A percentile compares a stretch with the other conserved stretches of the same genome.
These are phyloP conservation scores for Eremochloa ophiuroides DNA, from an alignment of 176 grass and related monocot genomes.

Conservation along the genomic window DNA sequence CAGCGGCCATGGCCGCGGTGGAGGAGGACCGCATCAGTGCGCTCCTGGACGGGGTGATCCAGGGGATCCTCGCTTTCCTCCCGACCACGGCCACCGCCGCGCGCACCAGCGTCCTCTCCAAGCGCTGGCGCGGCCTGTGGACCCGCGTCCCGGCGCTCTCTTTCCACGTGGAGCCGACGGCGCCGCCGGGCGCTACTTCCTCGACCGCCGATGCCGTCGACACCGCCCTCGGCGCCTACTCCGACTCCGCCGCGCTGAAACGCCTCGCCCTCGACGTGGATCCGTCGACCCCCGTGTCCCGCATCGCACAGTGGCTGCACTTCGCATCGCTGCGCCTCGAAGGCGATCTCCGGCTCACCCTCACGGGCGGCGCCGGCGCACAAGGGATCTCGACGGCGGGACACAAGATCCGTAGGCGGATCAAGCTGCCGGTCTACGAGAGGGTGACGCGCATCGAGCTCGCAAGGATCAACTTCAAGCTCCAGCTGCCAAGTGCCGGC, in stretches of 20 bases:
- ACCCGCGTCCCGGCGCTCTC: background rate
- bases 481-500: background rate
- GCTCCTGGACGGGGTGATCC: conserved; percentile 1
- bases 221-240: background rate
- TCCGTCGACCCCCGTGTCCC: background rate
- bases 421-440: background rate
- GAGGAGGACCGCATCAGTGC: conserved; percentile 10
- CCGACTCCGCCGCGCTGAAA: no score
- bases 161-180: background rate
- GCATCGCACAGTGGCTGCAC: background rate
- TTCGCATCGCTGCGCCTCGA: conserved; percentile 3
- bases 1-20: background rate
- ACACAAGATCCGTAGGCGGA: no score
- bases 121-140: conserved; percentile 9
- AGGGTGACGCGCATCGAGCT: background rate
- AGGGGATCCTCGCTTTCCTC: background rate
- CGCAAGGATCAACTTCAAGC: background rate
- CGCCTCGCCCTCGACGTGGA: no score
- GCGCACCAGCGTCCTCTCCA: conserved; percentile 16
- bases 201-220: background rate
- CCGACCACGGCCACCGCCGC: background rate
- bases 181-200: no score
- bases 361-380: background rate
- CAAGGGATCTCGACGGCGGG: no score
- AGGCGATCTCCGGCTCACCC: background rate